Base-by-base conservation (phyloP, 345 rosid species). In the Laguncularia racemosa region DNA sequence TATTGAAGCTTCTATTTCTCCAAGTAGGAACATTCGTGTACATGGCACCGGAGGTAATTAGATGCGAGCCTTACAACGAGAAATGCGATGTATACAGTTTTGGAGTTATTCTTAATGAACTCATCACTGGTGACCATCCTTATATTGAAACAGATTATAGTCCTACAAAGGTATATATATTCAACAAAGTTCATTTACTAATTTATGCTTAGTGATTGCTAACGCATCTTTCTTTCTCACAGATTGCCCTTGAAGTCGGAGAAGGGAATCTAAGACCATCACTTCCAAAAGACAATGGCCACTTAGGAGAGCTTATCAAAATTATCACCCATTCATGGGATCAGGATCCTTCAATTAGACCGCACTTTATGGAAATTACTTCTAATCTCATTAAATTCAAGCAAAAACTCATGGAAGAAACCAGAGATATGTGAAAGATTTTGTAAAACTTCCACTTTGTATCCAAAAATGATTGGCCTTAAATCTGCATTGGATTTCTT, bases 1-100 rank as follows among this genome's bases (percentile, higher is more conserved):
- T 23, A 23, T 4, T 33, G 40, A 3, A 33, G 7, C 15, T 40
- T 15, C 18, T 19, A 20, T 14, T 1, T 13, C n/a, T 7, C 13
- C 16, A 44, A 26, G 13, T 61, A 81, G 85, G 91, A 56, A 84
- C 91, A 2, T 81, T 63, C 0, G 74, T 84, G 16, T 84, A 84
- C 58, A 84, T 84, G 85, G 83, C 82, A 0, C 91, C 91, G 0
- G 85, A 84, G 62, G 83, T 84, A 56, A 81, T 81, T 23, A 66
- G 70, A 14, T 79, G 76, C 13, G 83, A 81, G 57, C 85, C 91
- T 13, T 84, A 81, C 20, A 26, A 78, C 8, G 85, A 84, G 69
- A 84, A 79, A 63, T 73, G 81, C 17, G 91, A 84, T 10, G 84
- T 79, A 0, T 81, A 73, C 56, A 84, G 87, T 56, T 84, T 79